Evolutionary conservation across 306 rosid genomes (phyloP), one percentile per base, ranked within the genome.

Genomic region (Pterocarpus santalinus): DNA sequence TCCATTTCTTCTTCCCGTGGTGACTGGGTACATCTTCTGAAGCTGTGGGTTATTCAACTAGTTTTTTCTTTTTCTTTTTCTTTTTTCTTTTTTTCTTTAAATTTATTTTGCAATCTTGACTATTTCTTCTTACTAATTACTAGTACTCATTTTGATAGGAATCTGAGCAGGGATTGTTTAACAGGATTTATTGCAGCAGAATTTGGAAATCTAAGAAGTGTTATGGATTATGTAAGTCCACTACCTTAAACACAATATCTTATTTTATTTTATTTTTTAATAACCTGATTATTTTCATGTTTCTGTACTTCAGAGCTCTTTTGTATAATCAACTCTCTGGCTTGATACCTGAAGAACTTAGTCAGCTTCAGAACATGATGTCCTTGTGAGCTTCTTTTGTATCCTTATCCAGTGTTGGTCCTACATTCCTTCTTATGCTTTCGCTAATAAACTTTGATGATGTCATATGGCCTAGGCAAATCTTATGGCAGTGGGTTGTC

Each of bases 21-120:
- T 33, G 99, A 96, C 86, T 88, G 94, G 91, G 99, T 94, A 82
- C 99, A 96, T 89, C 98, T 96, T 82, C 88, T 96, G 38, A 96
- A 94, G 92, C 77, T 96, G 99, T 96, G 83, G 87, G 98, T 87
- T 74, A 60, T 68, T 46, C 56, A 17, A 36, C 55, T 44, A 34
- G 38, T 68, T 69, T 38, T 75, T 34, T 8, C 55, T 66, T 72
- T 9, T 57, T 39, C 9, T 22, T 22, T 22, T 22, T 22, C 1
- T 1, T 22, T 22, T 22, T 1, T 22, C 1, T 22, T 22, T 22
- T 22, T 22, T 22, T 22, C 28, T 22, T 22, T 22, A 22, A 22
- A 22, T 22, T 22, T 22, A 22, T 22, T 22, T 39, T 8, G 67
- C 67, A 56, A 39, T 10, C 13, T 28, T 5, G 41, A 14, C 5